Evolutionary conservation across 352 stramenopile genomes (phyloP).

Genomic region (Pythium apleroticum): DNA sequence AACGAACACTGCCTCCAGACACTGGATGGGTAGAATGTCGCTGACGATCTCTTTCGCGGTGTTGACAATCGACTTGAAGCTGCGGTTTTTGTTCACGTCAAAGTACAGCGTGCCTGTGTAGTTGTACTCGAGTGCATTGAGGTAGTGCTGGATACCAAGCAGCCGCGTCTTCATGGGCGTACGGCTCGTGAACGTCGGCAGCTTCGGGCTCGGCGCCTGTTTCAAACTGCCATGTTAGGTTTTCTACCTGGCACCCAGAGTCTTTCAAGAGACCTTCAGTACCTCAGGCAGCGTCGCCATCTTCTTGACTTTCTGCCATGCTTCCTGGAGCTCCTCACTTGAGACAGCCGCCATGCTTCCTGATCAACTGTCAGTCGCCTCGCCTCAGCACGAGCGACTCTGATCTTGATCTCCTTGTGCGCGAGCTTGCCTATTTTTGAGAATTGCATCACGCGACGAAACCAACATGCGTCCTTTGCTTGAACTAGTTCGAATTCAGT

Average conservation of each 20-base stretch:
- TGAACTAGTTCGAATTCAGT: not conserved
- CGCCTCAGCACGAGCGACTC: not conserved
- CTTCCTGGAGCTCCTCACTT: constrained; percentile 61
- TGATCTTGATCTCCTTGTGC: not conserved
- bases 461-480: constrained; percentile 9
- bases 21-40: constrained; percentile 86
- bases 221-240: not conserved
- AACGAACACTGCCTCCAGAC: constrained; percentile 87
- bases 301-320: constrained; percentile 69
- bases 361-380: not conserved
- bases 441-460: not conserved
- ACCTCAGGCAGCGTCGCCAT: constrained; percentile 53
- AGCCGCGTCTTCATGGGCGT: constrained; percentile 61
- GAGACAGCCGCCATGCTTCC: constrained; percentile 53
- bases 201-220: constrained; percentile 58
- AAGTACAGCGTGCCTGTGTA: constrained; percentile 88
- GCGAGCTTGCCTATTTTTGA: constrained; percentile 20
- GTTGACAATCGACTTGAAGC: constrained; percentile 85
- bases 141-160: constrained; percentile 57
- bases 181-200: constrained; percentile 56
- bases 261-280: not conserved
- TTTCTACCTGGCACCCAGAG: no score
- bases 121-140: constrained; percentile 82
- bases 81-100: constrained; percentile 85
- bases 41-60: constrained; percentile 86